Evolutionary conservation across 2,329 filamentous ascomycete species (phyloP), one percentile per base, ranked within the genome.

Genomic region (Didymella segeticola): DNA sequence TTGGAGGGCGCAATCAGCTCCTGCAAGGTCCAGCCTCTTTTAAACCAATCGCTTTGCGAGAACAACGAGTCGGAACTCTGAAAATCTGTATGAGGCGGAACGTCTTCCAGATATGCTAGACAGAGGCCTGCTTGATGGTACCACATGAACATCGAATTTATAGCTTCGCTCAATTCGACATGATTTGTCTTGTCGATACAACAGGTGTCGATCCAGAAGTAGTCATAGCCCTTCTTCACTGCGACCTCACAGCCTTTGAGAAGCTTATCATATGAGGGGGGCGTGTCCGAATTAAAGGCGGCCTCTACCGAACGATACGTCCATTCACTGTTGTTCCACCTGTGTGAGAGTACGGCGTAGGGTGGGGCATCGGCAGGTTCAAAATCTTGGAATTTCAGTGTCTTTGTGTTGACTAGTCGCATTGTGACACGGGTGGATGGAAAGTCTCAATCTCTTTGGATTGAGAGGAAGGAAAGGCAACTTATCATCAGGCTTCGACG

Each of bases 331-430:
- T 17, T 26, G 4, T 9, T 12, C 42, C 42, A 47, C 9, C 31
- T 47, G n/a, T 47, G 43, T 7, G 42, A 47, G n/a, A 47, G 33
- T 8, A 47, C 38, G 1, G 43, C 43, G 25, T 47, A 47, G 5
- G 20, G 23, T 25, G 43, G 43, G 3, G 17, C 36, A 25, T n/a
- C 12, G 1, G 36, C 9, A 11, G 19, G 36, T 22, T 38, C 22
- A 14, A 38, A 38, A 12, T 38, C 20, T 10, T 38, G 20, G 20
- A n/a, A 23, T 12, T 25, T 11, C 20, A 25, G 12, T 12, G 4
- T 38, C 2, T 1, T 8, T 4, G 36, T 25, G 20, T 38, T 23
- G 36, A 38, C 25, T 12, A 25, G 19, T 3, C 36, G 20, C 36
- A 25, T 38, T n/a, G n/a, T n/a, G n/a, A n/a, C n/a, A n/a, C n/a